Base-by-base conservation (phyloP, 1,284 basidiomycete genomes). In the Xerocomus subilludens region DNA sequence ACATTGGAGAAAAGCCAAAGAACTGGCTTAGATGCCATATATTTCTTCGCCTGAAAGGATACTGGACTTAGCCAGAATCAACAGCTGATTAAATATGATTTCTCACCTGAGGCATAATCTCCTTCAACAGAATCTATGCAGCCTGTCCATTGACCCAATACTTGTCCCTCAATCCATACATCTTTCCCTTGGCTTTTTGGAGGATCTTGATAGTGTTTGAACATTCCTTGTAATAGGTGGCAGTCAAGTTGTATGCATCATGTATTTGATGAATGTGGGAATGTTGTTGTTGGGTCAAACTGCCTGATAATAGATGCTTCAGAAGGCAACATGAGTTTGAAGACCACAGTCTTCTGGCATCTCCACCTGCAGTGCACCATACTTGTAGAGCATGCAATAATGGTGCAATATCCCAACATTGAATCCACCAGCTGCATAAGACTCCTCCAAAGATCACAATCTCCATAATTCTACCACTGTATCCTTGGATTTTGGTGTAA, bases 361-460 rank as follows among this genome's bases (percentile, higher is more conserved):
- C 16, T 75, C 59, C 2, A 72, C 76, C 7, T 79, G 73, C 3
- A 77, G 13, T 9, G 35, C 71, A 11, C 75, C 69, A 74, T 78
- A 76, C 0, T 23, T 59, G 5, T 23, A 27, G 1, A 79, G 64
- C 5, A 35, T 78, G 47, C 60, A 70, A 2, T 69, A 45, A 7
- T 79, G 67, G 18, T 74, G 65, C 5, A 58, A 33, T 1, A 18
- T 64, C 5, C 65, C 64, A 3, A 6, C 35, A 18, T 68, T 70
- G 33, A 78, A 73, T 1, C 75, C 66, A 25, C 16, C 62, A 5
- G 65, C 63, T 3, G 11, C 71, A 72, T 71, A 79, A 1, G 69
- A 79, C 11, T 65, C 64, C 30, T 79, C 68, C 2, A 79, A 16
- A 1, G 16, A 18, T 35, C 74, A 67, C 1, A 79, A 55, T 42